Percentiles rank a stretch among this genome's conserved stretches.
Evolutionary conservation across 2,329 filamentous ascomycete genomes (phyloP).

Genomic region (Incumbomyces delicatus): DNA sequence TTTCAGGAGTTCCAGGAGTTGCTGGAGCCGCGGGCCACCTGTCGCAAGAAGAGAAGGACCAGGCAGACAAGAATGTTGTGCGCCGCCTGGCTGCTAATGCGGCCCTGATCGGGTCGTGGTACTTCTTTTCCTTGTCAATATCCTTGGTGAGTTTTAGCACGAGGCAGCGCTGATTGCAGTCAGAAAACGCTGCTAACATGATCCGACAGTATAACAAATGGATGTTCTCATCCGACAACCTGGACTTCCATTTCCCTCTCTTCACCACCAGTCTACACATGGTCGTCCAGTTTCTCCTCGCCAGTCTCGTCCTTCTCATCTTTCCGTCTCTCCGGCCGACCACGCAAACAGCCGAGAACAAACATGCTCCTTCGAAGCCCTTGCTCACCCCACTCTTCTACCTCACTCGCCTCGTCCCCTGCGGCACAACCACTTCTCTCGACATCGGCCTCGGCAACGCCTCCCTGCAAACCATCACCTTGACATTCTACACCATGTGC

Average conservation of each 20-base stretch:
- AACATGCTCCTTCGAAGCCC: constrained; percentile 41
- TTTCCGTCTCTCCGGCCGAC: constrained; percentile 70
- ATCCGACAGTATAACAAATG: constrained; percentile 84
- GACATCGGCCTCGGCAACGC: constrained; percentile 96
- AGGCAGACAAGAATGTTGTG: constrained; percentile 65
- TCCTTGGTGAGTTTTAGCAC: constrained; percentile 54
- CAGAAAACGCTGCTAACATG: constrained; percentile 15
- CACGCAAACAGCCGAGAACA: constrained; percentile 21
- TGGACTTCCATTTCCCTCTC: constrained; percentile 87
- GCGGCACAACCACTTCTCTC: constrained; percentile 81
- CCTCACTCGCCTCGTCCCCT: constrained; percentile 80
- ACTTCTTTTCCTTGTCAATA: constrained; percentile 83
- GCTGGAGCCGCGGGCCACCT: constrained; percentile 46
- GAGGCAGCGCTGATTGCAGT: neutral
- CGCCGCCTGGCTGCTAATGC: constrained; percentile 62
- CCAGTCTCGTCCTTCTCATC: constrained; percentile 67
- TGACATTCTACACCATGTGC: constrained; percentile 99
- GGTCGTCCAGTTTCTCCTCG: constrained; percentile 80
- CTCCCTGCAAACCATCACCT: constrained; percentile 86
- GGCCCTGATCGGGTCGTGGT: constrained; percentile 80
- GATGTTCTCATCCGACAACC: constrained; percentile 79
- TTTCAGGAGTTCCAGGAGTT: constrained; percentile 14
- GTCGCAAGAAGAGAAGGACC: constrained; percentile 57
- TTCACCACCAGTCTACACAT: constrained; percentile 95
- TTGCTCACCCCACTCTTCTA: constrained; percentile 87